Base-by-base conservation (phyloP, 306 rosid species). In the Inga oerstediana region DNA sequence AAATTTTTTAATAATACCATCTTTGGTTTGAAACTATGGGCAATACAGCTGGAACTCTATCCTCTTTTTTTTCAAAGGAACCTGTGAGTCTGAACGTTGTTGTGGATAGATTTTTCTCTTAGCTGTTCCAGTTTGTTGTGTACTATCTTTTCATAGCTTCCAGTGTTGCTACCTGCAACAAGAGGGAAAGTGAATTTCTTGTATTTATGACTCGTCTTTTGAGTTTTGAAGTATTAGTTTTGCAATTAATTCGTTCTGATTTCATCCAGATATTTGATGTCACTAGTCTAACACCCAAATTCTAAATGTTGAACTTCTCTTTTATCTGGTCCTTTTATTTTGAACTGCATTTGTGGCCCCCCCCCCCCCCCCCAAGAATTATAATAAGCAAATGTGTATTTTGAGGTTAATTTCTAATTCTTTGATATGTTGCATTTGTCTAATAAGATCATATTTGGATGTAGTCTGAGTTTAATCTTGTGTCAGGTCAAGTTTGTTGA, bases 401-500 rank as follows among this genome's bases (percentile, higher is more conserved):
- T 35, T 11, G 52, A 72, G 34, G 20, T 16, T 35, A 52, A 39
- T 79, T 70, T 43, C 14, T 76, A 16, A 65, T 45, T 43, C 15
- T 22, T 56, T 32, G 2, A 49, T 30, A 43, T 76, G 39, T 11
- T 5, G 56, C 72, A 22, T 62, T 44, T 20, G 37, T 51, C n/a
- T 41, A 56, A 17, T 13, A 14, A 61, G 4, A 10, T 64, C 22
- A 17, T 54, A 58, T 22, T 8, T 75, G 45, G 37, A 19, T 45
- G 17, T 72, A 52, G 76, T 81, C 77, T 46, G 30, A 54, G 70
- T 73, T 86, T 43, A 61, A 75, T 86, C 69, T 86, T 77, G 68
- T 87, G 70, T 80, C 94, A 96, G 99, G 98, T 96, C 66, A 88
- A 87, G 85, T 94, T 92, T 90, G 97, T 94, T 54, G 90, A 91